Evolutionary conservation across 352 stramenopile species (phyloP).

Genomic region (Globisporangium ultimum): DNA sequence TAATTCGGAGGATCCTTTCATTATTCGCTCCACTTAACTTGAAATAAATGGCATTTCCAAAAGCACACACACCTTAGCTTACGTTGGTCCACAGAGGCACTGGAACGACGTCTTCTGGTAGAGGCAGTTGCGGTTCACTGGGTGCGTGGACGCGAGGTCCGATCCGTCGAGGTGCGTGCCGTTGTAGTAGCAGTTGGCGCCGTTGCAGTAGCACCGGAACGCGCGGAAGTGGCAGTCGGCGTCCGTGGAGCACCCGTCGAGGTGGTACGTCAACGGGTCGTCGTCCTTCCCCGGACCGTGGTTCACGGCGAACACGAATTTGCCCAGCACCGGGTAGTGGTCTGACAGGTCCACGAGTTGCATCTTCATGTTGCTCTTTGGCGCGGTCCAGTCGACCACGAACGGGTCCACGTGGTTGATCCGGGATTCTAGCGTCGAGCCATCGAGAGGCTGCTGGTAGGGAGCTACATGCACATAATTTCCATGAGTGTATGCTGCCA

Average conservation of each 20-base stretch:
- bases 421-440: conserved; percentile 52
- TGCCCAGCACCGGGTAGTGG: conserved; percentile 71
- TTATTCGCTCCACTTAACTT: too few relatives aligned
- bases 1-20: conserved; percentile 11
- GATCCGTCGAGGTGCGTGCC: conserved; percentile 51
- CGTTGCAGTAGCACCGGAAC: conserved; percentile 74
- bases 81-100: conserved; percentile 70
- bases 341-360: conserved; percentile 68
- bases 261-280: conserved; percentile 54
- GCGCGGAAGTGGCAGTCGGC: conserved; percentile 62
- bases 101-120: conserved; percentile 60
- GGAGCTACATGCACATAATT: conserved; percentile 27
- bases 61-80: conserved; percentile 2
- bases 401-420: conserved; percentile 58
- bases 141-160: conserved; percentile 49
- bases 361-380: conserved; percentile 52
- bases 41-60: too few relatives aligned
- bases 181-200: conserved; percentile 60
- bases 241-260: conserved; percentile 75
- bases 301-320: conserved; percentile 64
- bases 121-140: conserved; percentile 75
- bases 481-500: neutral
- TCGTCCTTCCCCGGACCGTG: conserved; percentile 35
- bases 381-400: conserved; percentile 57
- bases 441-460: conserved; percentile 60